These are phyloP conservation scores for Clohesyomyces aquaticus DNA, from an alignment of 495 filamentous ascomycete species.

Conservation along the genomic window DNA sequence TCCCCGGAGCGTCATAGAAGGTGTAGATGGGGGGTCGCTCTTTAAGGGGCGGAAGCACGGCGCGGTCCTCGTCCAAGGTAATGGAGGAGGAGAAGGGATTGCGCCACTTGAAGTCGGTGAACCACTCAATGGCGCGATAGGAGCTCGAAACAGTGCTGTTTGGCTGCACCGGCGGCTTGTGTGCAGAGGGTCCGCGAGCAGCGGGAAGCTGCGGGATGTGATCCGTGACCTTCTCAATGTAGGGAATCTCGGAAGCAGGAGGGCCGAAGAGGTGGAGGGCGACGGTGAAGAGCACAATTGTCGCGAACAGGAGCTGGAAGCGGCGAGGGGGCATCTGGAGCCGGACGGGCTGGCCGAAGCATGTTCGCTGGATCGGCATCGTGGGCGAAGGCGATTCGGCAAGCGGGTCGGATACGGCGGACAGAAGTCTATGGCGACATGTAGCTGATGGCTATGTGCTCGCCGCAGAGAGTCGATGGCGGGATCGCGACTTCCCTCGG, in stretches of 20 bases:
- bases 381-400: constrained; percentile 2
- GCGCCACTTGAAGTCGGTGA: constrained; percentile 84
- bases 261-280: constrained; percentile 46
- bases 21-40: constrained; percentile 84
- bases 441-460: too few species aligned
- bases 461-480: too few species aligned
- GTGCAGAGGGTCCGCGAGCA: constrained; percentile 69
- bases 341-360: constrained; percentile 49
- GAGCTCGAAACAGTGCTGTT: constrained; percentile 61
- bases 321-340: constrained; percentile 42
- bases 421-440: too few species aligned
- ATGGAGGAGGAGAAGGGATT: constrained; percentile 85
- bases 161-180: constrained; percentile 68
- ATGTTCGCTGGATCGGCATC: constrained; percentile 58
- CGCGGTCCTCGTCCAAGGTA: constrained; percentile 81
- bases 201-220: constrained; percentile 42
- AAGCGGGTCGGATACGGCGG: not conserved
- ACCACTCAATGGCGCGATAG: constrained; percentile 80
- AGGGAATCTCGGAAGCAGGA: constrained; percentile 44
- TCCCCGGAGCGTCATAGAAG: constrained; percentile 75
- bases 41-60: constrained; percentile 80
- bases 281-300: constrained; percentile 49
- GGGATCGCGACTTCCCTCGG: too few species aligned
- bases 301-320: constrained; percentile 41
- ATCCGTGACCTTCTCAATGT: constrained; percentile 40